These are phyloP conservation scores for Lactarius quietus DNA, from an alignment of 768 basidiomycete species.

Conservation along the genomic window DNA sequence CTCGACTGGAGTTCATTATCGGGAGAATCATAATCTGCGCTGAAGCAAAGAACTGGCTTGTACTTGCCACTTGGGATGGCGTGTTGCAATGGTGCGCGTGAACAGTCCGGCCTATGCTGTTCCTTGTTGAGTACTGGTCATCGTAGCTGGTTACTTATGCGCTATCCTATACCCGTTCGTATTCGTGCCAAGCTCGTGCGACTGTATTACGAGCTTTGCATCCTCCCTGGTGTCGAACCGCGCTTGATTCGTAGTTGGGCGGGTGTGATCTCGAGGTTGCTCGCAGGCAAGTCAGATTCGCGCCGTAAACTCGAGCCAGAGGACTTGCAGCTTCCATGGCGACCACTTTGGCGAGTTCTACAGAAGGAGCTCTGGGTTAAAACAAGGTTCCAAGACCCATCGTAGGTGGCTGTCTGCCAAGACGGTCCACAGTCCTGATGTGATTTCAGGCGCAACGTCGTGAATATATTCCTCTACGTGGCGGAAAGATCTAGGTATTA, in stretches of 20 bases:
- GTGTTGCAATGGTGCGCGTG: slow-evolving; percentile 65
- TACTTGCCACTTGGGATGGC: slow-evolving; percentile 74
- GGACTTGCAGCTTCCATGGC: slow-evolving; percentile 71
- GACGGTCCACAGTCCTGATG: slow-evolving; percentile 10
- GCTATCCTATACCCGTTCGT: slow-evolving; percentile 68
- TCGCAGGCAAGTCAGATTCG: slow-evolving; percentile 59
- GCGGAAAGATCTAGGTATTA: slow-evolving; percentile 73
- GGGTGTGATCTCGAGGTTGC: slow-evolving; percentile 69
- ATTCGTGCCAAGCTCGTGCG: slow-evolving; percentile 69
- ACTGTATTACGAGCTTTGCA: slow-evolving; percentile 75
- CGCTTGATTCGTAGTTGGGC: slow-evolving; percentile 71
- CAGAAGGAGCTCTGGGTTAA: slow-evolving; percentile 76
- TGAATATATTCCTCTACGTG: slow-evolving; percentile 69
- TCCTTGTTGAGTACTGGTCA: not conserved
- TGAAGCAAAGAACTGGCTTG: slow-evolving; percentile 71
- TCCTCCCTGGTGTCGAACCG: slow-evolving; percentile 72
- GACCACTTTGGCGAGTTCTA: slow-evolving; percentile 69
- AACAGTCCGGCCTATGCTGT: not conserved
- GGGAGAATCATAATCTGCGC: slow-evolving; percentile 65
- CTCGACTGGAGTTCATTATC: slow-evolving; percentile 63
- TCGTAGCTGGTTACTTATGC: slow-evolving; percentile 73
- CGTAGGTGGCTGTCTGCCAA: slow-evolving; percentile 40
- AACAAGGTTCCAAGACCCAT: slow-evolving; percentile 53
- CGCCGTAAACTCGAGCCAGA: slow-evolving; percentile 61
- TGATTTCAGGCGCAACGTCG: slow-evolving; percentile 46